Evolutionary conservation across 2,329 filamentous ascomycete genomes (phyloP), one percentile per base, ranked within the genome.

Genomic region (Cadophora sp.): DNA sequence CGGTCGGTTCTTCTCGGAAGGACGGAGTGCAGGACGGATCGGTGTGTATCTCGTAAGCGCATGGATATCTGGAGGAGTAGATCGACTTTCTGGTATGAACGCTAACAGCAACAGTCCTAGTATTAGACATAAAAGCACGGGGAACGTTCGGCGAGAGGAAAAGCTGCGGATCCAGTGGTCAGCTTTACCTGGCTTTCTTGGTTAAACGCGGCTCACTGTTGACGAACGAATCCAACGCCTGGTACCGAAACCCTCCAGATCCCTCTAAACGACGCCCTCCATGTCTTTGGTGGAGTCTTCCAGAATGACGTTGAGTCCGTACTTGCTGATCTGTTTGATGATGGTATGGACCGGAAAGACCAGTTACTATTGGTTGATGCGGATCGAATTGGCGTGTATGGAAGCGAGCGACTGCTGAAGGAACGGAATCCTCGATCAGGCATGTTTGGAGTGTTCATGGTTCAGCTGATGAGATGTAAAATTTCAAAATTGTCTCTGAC

Each of bases 271-370:
- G 58, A 65, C 4, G 59, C 16, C 36, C 50, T 67, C 66, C 64
- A 71, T 56, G 55, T 62, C 39, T 71, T 75, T 9, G 72, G 68
- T 20, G 72, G 71, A 16, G 73, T 73, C 33, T 51, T 61, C 72
- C 72, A 74, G 62, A 73, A 73, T 3, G 64, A 50, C 2, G 65
- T 67, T 7, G 71, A 74, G 43, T 69, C 69, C 20, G 65, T 69
- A 22, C 70, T 72, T 30, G 65, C 61, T 27, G 68, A 62, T 45
- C 68, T 72, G 36, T 66, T 62, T 16, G 68, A 62, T 39, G 73
- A 66, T 59, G 64, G 41, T 66, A 71, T 18, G 61, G 73, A 64
- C 13, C 27, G 62, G 36, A 67, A 65, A 13, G 69, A 71, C 69
- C 69, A 72, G 47, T 59, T 69, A 45, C 72, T 73, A 53, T 62